Evolutionary conservation across 2,329 filamentous ascomycete species (phyloP), one percentile per base, ranked within the genome.

Genomic region (Fragosphaeria purpurea): DNA sequence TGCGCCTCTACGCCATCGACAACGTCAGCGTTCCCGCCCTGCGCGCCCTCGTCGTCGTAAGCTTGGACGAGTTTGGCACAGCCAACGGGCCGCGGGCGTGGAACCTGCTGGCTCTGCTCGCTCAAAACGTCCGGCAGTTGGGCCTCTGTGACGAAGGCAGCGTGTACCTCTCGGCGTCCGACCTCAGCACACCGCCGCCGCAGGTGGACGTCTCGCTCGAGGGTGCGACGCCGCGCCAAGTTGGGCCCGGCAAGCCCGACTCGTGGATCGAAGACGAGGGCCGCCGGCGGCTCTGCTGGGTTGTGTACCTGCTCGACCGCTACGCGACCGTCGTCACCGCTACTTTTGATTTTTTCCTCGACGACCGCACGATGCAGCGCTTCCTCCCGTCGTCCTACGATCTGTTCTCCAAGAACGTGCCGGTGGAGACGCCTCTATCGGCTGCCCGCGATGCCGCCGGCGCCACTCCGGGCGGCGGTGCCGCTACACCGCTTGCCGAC

Each of bases 181-280:
- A 42, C 1, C 34, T 40, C 7, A 11, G 11, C 11, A 22, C 22
- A 22, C 22, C 22, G 22, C 22, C 22, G 2, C 46, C 33, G 12
- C 39, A 41, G 6, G 37, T 40, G 7, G 37, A 50, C 9, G 42
- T 33, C 2, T 37, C 35, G 7, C 35, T 11, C 7, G 7, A 37
- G 11, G 11, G 35, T 7, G 35, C 7, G 7, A 37, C 35, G 7
- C 11, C 11, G 35, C 35, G 35, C 35, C 7, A 37, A 11, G 90
- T 90, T 70, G 82, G 90, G 3, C 71, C 95, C 0, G 85, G 88
- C 0, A 87, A 94, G 54, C 79, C 90, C 0, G 82, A 81, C 47
- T 86, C 88, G 53, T 95, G 89, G 66, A 85, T 95, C 50, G 89
- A 95, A 62, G 89, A 95, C 53, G 90, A 96, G 65, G 85, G 86